Evolutionary conservation across 2,329 filamentous ascomycete species (phyloP).

Genomic region (Sarocladiaceae sp.): DNA sequence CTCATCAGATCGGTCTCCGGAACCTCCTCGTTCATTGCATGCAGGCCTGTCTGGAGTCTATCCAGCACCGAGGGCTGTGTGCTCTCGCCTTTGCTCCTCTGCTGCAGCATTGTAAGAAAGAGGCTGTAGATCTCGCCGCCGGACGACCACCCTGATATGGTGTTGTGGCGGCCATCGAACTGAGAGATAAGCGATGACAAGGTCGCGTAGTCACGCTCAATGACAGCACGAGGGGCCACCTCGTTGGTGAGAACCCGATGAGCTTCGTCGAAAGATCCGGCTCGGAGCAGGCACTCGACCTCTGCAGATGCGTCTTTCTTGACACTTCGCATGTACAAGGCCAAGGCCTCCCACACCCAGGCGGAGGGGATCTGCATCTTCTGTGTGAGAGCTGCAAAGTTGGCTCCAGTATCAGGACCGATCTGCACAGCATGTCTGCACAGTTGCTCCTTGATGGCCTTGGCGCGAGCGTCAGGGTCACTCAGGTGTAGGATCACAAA

Average conservation of each 20-base stretch:
- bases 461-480: slow-evolving; percentile 56
- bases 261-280: slow-evolving; percentile 72
- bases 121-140: slow-evolving; percentile 76
- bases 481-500: slow-evolving; percentile 79
- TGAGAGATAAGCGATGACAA: slow-evolving; percentile 66
- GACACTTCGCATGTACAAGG: slow-evolving; percentile 72
- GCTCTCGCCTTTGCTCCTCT: slow-evolving; percentile 34
- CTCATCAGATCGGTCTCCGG: slow-evolving; percentile 46
- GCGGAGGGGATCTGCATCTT: slow-evolving; percentile 66
- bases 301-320: slow-evolving; percentile 66
- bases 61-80: slow-evolving; percentile 46
- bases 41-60: slow-evolving; percentile 51
- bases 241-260: slow-evolving; percentile 76
- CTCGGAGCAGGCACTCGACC: slow-evolving; percentile 75
- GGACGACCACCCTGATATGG: slow-evolving; percentile 68
- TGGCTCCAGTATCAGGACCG: slow-evolving; percentile 50
- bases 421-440: slow-evolving; percentile 67
- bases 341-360: slow-evolving; percentile 88
- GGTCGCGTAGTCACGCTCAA: slow-evolving; percentile 73
- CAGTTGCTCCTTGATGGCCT: slow-evolving; percentile 68
- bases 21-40: slow-evolving; percentile 45
- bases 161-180: slow-evolving; percentile 60
- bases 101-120: slow-evolving; percentile 50
- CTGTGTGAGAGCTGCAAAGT: slow-evolving; percentile 56
- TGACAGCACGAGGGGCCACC: slow-evolving; percentile 77